Evolutionary conservation across 2,329 filamentous ascomycete species (phyloP), one percentile per base, ranked within the genome.

Genomic region (Westerdykella ornata): DNA sequence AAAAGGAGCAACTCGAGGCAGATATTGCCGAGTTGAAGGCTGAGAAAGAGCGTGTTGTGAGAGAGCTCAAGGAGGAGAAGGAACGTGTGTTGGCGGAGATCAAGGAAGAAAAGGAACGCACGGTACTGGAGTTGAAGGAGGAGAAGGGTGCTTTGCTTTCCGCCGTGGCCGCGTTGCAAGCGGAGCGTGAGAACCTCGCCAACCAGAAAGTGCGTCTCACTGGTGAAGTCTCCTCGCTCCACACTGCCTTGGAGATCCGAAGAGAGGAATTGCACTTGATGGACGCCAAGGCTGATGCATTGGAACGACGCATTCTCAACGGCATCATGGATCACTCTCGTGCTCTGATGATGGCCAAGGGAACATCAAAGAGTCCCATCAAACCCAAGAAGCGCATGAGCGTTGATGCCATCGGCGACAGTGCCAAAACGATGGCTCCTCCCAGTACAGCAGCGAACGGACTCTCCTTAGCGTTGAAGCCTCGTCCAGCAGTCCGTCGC

Each of bases 261-360:
- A 84, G 87, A 34, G 90, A 97, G 53, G 92, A 97, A 68, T 79
- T 98, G 44, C 81, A 87, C 35, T 77, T 85, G 18, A 96, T 98
- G 85, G 90, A 97, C 63, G 73, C 77, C 9, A 85, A 90, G 47
- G 92, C 90, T 2, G 88, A 96, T 63, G 79, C 81, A 3, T 74
- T 98, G 17, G 92, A 98, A 69, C 85, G 89, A 39, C 82, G 92
- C 18, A 95, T 98, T 52, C 72, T 98, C 22, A 90, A 97, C 51
- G 89, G 90, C 18, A 87, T 97, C 48, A 94, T 98, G 70, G 89
- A 97, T 55, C 90, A 97, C 63, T 96, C 90, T 15, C 84, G 90
- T 5, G 82, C 90, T 18, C 75, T 96, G n/a, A 77, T 97, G 43
- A 85, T 92, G 72, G 73, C 80, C 51, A 83, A 86, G 69, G 57